Evolutionary conservation across 73 alveolate species (phyloP).

Genomic region (Symbiodinium pilosum): DNA sequence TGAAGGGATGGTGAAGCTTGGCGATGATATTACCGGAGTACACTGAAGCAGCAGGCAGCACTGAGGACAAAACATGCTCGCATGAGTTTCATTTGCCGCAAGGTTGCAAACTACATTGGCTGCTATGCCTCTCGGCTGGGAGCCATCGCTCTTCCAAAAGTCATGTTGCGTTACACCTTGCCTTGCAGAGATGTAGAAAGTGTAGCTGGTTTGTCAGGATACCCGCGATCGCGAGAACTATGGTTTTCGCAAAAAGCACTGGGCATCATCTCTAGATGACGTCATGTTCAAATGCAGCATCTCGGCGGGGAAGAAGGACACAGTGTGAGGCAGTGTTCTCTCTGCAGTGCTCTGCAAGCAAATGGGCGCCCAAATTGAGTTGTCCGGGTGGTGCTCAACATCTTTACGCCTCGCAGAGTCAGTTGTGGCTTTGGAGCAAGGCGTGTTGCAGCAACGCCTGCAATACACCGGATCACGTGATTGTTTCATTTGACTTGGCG

Average conservation of each 20-base stretch:
- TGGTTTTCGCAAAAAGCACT: conserved; percentile 28
- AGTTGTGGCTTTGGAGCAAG: no score
- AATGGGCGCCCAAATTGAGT: no score
- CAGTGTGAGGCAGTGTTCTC: no score
- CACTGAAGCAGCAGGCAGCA: background rate
- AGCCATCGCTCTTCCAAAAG: no score
- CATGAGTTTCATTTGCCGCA: no score
- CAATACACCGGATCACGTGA: no score
- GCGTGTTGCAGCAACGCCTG: no score
- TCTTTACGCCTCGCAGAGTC: no score
- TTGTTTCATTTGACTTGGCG: no score
- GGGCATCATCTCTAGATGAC: conserved; percentile 14
- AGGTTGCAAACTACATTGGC: conserved; percentile 24
- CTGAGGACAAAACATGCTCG: background rate
- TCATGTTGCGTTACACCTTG: background rate
- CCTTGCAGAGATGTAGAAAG: no score
- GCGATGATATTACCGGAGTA: background rate
- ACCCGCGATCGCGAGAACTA: conserved; percentile 9
- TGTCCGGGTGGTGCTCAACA: no score
- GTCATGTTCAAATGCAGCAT: conserved; percentile 20
- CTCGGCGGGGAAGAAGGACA: background rate
- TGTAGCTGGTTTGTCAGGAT: background rate
- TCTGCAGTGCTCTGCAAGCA: no score
- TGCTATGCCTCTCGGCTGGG: background rate
- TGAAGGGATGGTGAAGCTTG: background rate